Conservation (phyloP, 2,329 filamentous ascomycete genomes). For the Aspergillus versicolor region DNA sequence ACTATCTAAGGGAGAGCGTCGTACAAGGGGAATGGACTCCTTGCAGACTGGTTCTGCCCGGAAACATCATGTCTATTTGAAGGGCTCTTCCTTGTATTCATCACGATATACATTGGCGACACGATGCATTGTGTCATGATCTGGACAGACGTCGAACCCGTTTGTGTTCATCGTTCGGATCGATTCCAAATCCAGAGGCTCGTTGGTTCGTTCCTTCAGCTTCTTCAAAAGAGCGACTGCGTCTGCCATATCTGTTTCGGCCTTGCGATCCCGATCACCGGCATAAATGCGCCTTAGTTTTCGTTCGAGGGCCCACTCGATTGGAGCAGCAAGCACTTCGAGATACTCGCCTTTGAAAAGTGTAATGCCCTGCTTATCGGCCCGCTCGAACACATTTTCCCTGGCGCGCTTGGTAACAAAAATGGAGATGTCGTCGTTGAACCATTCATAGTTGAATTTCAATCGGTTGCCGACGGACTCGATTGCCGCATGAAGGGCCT, state of each 20-base stretch:
- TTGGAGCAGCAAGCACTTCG: conserved; percentile 29
- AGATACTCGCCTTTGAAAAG: conserved; percentile 18
- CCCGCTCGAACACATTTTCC: conserved; percentile 1
- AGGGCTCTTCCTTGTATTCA: conserved; percentile 20
- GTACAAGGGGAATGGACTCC: no score
- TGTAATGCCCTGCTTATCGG: conserved; percentile 3
- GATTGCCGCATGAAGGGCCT: conserved; percentile 8
- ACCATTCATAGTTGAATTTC: conserved; percentile 9
- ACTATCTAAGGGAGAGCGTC: conserved; percentile 9
- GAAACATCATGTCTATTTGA: not conserved
- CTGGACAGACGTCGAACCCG: conserved; percentile 28
- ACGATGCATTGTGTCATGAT: conserved; percentile 27
- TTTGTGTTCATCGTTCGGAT: conserved; percentile 29
- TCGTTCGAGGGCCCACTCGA: conserved; percentile 36
- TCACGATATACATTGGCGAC: conserved; percentile 27
- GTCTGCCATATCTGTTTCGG: conserved; percentile 28
- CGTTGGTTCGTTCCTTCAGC: conserved; percentile 20
- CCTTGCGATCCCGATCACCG: conserved; percentile 21
- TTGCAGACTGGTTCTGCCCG: no score
- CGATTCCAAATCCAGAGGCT: conserved; percentile 24
- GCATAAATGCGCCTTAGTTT: conserved; percentile 33
- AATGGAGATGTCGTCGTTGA: conserved; percentile 10
- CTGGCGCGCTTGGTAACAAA: conserved; percentile 13
- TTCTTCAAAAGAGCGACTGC: conserved; percentile 29
- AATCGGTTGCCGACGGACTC: conserved; percentile 5